Percentiles rank a stretch among this genome's conserved stretches.
phyloP scores from a whole-genome alignment of 768 basidiomycete genomes.

The Mycena albidolilacea region DNA sequence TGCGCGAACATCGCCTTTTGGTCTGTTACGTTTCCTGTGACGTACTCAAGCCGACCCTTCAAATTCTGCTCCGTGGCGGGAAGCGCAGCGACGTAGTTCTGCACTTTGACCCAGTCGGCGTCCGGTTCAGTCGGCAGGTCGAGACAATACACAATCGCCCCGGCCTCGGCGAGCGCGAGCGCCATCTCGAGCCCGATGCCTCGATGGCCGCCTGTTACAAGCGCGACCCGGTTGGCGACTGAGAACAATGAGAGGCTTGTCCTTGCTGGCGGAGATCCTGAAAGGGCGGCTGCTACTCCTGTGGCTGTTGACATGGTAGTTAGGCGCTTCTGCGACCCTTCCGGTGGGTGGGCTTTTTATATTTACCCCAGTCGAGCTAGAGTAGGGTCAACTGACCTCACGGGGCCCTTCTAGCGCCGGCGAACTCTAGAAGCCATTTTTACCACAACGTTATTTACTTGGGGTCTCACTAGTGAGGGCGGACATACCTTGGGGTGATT shows the following conservation, averaged over 20 bases:
- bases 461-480: no score
- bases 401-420: no score
- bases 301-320: background rate
- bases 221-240: constrained; percentile 58
- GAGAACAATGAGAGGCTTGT: constrained; percentile 8
- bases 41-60: constrained; percentile 65
- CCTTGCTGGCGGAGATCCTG: background rate
- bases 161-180: constrained; percentile 74
- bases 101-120: constrained; percentile 63
- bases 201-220: constrained; percentile 76
- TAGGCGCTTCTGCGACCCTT: background rate
- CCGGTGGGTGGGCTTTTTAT: background rate
- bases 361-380: background rate
- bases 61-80: constrained; percentile 1
- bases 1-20: constrained; percentile 72
- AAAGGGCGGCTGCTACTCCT: constrained; percentile 9
- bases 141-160: constrained; percentile 73
- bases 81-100: constrained; percentile 64
- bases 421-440: no score
- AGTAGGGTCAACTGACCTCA: no score
- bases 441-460: no score
- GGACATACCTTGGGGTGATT: no score
- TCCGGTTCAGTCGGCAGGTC: constrained; percentile 67
- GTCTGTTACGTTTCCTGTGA: constrained; percentile 74
- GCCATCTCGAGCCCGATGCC: constrained; percentile 89